Evolutionary conservation across 2,329 filamentous ascomycete genomes (phyloP), one percentile per base, ranked within the genome.

Genomic region (Xylaria sp.): DNA sequence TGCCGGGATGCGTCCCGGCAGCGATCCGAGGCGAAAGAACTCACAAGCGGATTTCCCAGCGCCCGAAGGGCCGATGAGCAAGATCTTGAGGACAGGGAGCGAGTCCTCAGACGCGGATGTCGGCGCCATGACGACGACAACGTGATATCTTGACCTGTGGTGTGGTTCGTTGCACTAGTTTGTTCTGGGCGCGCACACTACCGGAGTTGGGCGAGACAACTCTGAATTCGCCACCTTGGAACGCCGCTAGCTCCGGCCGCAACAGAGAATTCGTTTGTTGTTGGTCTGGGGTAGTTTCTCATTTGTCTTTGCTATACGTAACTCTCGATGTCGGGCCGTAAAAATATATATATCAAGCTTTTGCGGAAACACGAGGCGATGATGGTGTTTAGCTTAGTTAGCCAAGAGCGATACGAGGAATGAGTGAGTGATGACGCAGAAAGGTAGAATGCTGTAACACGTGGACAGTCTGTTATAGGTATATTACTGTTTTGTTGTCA

Each of bases 41-140:
- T 76, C 80, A 86, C 85, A 79, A 61, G 85, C 85, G 48, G 85
- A 86, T 78, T 88, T 88, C 48, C 86, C 86, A 20, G 83, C 85
- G 66, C 85, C 85, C 28, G 85, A 87, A 11, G 85, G 85, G 13
- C 86, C 86, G 76, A 88, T 86, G 73, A 88, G 81, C 62, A 88
- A 77, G 49, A 87, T 80, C 78, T 87, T 88, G 70, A 88, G 80
- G 10, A 83, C 82, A 28, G 83, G 83, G 31, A 86, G 76, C 23
- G 81, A 76, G 69, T 85, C 82, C 71, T 85, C 82, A 48, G 83
- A 83, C 49, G 58, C 31, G 9, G 65, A 53, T n/a, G 81, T 79
- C 81, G 84, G 83, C 59, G 48, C 48, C 63, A 63, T 65, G 53
- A 17, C 40, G 46, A 56, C 31, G 31, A 31, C 54, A 28, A 42